Evolutionary conservation across 73 alveolate genomes (phyloP).

Genomic region (Paramecium pentaurelia): DNA sequence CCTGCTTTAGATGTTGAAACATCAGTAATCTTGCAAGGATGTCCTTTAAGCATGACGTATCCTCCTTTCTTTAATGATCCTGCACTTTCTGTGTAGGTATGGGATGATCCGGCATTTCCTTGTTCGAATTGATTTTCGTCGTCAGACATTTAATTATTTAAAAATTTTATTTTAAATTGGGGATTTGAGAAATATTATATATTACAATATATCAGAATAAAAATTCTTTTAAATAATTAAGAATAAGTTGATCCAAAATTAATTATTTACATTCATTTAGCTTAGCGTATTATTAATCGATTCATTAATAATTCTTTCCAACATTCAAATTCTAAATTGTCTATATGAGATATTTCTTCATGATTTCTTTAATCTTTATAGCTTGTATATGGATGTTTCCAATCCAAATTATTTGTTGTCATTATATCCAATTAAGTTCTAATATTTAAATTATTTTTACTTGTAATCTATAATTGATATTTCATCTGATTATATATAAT

Average conservation of each 20-base stretch:
- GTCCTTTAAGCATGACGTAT: slow-evolving; percentile 81
- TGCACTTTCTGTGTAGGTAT: slow-evolving; percentile 76
- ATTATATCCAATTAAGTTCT: slow-evolving; percentile 2
- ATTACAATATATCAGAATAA: neutral
- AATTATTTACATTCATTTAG: neutral
- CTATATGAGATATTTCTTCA: neutral
- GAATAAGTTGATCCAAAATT: neutral
- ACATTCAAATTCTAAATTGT: neutral
- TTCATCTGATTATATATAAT: neutral
- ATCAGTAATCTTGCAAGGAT: slow-evolving; percentile 86
- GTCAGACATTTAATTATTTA: slow-evolving; percentile 46
- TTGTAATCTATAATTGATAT: slow-evolving; percentile 17
- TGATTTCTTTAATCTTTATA: neutral
- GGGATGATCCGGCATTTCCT: slow-evolving; percentile 87
- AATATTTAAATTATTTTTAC: neutral
- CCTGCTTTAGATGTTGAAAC: slow-evolving; percentile 88
- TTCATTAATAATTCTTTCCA: slow-evolving; percentile 14
- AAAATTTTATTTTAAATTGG: neutral
- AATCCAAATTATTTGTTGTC: neutral
- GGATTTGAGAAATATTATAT: neutral
- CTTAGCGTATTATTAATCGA: neutral
- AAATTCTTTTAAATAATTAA: neutral
- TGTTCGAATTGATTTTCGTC: slow-evolving; percentile 79
- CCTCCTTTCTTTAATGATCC: slow-evolving; percentile 86
- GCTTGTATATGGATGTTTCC: slow-evolving; percentile 1